Evolutionary conservation across 257 asterid genomes (phyloP).

Genomic region (Paraleonurus japonicus): DNA sequence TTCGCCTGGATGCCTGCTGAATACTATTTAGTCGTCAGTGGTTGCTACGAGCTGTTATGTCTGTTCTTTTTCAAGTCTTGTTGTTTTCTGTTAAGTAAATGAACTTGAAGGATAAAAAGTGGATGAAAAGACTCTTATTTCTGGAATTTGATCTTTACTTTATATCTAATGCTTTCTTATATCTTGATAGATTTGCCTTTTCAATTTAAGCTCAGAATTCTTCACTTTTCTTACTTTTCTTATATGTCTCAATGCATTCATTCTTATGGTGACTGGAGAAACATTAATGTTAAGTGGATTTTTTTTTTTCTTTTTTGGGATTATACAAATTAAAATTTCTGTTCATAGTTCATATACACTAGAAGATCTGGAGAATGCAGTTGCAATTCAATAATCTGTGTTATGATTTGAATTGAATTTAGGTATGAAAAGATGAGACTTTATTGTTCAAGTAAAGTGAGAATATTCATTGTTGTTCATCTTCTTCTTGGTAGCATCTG

Average conservation of each 20-base stretch:
- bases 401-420: neutral
- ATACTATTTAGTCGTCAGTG: neutral
- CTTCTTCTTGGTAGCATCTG: neutral
- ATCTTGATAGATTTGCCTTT: neutral
- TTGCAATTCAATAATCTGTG: neutral
- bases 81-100: neutral
- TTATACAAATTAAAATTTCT: neutral
- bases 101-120: neutral
- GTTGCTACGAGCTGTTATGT: neutral
- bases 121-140: neutral
- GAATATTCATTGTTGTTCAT: no score
- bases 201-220: neutral
- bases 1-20: neutral
- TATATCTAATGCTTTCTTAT: no score
- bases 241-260: neutral
- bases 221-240: neutral
- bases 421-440: neutral
- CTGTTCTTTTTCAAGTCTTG: neutral
- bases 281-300: neutral
- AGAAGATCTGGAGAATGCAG: neutral
- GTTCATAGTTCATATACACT: neutral
- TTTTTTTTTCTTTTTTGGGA: no score
- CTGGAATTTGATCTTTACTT: no score
- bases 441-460: no score
- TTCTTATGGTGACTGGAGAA: neutral